Base-by-base conservation (phyloP, 805 yeast genomes). In the Maudiozyma saulgeensis region DNA sequence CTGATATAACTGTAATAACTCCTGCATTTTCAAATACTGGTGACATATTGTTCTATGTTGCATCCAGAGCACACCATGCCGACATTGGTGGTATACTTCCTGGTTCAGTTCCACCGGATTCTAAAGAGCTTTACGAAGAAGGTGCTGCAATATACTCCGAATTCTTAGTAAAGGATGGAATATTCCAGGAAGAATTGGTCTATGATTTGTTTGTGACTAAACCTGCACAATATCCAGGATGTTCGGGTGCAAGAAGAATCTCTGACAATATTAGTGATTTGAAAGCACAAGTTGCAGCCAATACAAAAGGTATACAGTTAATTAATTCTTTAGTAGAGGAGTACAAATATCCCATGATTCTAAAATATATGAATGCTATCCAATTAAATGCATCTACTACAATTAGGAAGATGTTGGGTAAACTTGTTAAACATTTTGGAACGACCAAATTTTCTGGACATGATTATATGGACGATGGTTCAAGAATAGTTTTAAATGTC, bases 61-160 rank as follows among this genome's bases (percentile, higher is more conserved):
- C 97, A 0, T 83, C 96, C 0, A 75, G 98, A 55, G 97, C 96
- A 2, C 98, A 90, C 68, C 98, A 91, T 68, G 90, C 96, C 6
- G 98, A 90, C 66, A 90, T 91, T 60, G 97, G 98, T 16, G 95
- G 96, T 13, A 79, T 84, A 50, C 68, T 87, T 35, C 96, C 97
- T 0, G 97, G 97, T 1, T 84, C 95, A 0, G 88, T 90, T 89
- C 96, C 97, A 15, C 96, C 96, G 9, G 81, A 84, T 61, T 87
- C 96, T 2, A 87, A 82, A 59, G 81, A 81, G 51, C 68, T 91
- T 40, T 84, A 80, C 73, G 90, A 90, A 61, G 97, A 90, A 68
- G 98, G 97, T 43, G 96, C 96, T 2, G 79, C 87, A 2, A 88
- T 91, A 35, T 77, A 79, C 58, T 82, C 93, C 1, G 90, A 84